A percentile compares a stretch with the other conserved stretches of the same genome.
phyloP scores from a whole-genome alignment of 768 basidiomycete species.

The Amanita pseudoporphyria region DNA sequence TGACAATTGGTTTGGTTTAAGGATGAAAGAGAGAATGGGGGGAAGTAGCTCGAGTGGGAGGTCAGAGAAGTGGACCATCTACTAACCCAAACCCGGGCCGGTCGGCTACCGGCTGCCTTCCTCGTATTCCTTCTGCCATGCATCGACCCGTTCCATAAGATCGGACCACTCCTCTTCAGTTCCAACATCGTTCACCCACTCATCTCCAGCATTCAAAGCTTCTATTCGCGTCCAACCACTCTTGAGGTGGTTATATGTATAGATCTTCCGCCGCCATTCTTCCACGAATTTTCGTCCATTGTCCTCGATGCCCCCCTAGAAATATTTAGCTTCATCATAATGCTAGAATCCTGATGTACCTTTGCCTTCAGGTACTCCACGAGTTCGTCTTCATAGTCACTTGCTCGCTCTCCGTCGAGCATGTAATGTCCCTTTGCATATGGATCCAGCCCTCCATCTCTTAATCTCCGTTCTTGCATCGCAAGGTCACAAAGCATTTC shows the following conservation, averaged over 20 bases:
- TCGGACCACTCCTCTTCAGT: conserved; percentile 43
- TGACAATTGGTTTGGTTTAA: background rate
- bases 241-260: conserved; percentile 24
- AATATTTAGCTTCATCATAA: background rate
- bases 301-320: conserved; percentile 28
- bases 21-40: conserved; percentile 8
- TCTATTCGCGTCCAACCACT: conserved; percentile 39
- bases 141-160: conserved; percentile 35
- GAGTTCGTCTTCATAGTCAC: conserved; percentile 33
- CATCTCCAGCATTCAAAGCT: conserved; percentile 23
- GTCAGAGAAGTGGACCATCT: conserved; percentile 36
- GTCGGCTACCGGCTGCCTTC: conserved; percentile 6
- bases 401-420: conserved; percentile 19
- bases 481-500: conserved; percentile 32
- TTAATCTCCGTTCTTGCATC: conserved; percentile 27
- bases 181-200: conserved; percentile 39
- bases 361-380: conserved; percentile 18
- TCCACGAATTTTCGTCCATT: conserved; percentile 39
- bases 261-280: conserved; percentile 32
- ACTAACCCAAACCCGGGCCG: background rate
- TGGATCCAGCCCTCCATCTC: conserved; percentile 37
- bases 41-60: conserved; percentile 62
- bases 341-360: background rate
- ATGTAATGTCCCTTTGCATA: conserved; percentile 39
- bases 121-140: conserved; percentile 48